phyloP scores from a whole-genome alignment of 805 yeast species.

The Yamadazyma scolyti region DNA sequence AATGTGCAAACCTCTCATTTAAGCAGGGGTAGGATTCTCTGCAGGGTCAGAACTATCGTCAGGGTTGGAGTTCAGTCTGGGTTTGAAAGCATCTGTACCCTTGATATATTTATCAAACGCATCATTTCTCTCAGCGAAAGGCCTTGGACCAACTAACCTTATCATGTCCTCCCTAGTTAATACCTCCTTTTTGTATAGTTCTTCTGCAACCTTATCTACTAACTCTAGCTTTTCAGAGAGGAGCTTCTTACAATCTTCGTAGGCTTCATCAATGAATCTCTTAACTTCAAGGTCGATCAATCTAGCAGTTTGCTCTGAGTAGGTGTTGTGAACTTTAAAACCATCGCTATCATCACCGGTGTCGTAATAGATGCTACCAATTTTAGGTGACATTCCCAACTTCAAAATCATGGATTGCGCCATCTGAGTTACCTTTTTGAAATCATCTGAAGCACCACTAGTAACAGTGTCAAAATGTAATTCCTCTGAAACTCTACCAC shows the following conservation, averaged over 20 bases:
- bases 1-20: too few relatives aligned
- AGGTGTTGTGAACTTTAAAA: slow-evolving; percentile 35
- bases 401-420: slow-evolving; percentile 91
- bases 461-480: slow-evolving; percentile 88
- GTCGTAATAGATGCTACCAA: slow-evolving; percentile 75
- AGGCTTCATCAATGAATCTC: slow-evolving; percentile 71
- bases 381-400: slow-evolving; percentile 84
- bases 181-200: slow-evolving; percentile 80
- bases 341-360: slow-evolving; percentile 42
- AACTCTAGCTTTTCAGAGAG: slow-evolving; percentile 68
- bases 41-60: too few relatives aligned
- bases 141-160: slow-evolving; percentile 82
- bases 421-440: slow-evolving; percentile 91
- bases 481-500: slow-evolving; percentile 97
- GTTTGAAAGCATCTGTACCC: slow-evolving; percentile 41
- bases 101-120: slow-evolving; percentile 79
- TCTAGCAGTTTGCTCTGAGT: slow-evolving; percentile 72
- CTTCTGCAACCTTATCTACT: slow-evolving; percentile 84
- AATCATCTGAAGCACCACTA: slow-evolving; percentile 94
- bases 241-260: slow-evolving; percentile 64
- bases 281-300: slow-evolving; percentile 81
- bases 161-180: slow-evolving; percentile 94
- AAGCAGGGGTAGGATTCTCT: too few relatives aligned
- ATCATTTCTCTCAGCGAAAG: slow-evolving; percentile 85
- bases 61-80: slow-evolving; percentile 22